Evolutionary conservation across 2,329 filamentous ascomycete genomes (phyloP).

Genomic region (Exserohilum turcica): DNA sequence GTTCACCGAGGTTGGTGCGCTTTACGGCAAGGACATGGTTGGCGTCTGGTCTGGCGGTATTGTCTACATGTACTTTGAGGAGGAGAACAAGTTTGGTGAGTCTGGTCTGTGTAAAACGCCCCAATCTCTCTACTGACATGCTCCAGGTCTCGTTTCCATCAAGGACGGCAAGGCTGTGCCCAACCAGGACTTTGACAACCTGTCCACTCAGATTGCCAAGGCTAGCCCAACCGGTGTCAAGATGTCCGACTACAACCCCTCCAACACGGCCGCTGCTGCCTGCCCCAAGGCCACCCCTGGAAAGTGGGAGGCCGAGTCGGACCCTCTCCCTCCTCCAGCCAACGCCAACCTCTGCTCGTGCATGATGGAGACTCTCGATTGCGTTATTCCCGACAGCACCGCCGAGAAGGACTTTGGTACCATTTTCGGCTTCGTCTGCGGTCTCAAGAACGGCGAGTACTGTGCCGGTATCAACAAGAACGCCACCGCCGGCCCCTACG

Average conservation of each 20-base stretch:
- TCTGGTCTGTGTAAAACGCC: not conserved
- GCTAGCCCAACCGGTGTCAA: constrained; percentile 70
- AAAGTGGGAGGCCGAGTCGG: constrained; percentile 70
- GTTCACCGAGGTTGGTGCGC: constrained; percentile 82
- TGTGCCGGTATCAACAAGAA: constrained; percentile 74
- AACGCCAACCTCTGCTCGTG: constrained; percentile 81
- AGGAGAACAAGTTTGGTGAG: constrained; percentile 83
- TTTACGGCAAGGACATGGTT: constrained; percentile 83
- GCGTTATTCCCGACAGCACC: constrained; percentile 65
- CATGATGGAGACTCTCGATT: constrained; percentile 77
- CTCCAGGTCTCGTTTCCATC: constrained; percentile 68
- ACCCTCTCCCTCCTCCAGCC: constrained; percentile 78
- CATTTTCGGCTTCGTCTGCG: constrained; percentile 78
- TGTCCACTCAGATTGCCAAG: constrained; percentile 68
- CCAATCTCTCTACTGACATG: constrained; percentile 11
- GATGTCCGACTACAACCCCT: constrained; percentile 71
- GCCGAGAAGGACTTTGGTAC: constrained; percentile 64
- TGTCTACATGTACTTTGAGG: constrained; percentile 98
- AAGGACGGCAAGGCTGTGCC: constrained; percentile 63
- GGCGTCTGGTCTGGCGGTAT: constrained; percentile 92
- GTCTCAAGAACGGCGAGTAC: constrained; percentile 54
- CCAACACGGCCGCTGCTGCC: constrained; percentile 67
- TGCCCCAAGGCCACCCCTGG: constrained; percentile 70
- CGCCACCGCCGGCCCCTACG: constrained; percentile 70
- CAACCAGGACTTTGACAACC: constrained; percentile 65